Conservation (phyloP, 805 yeast genomes). For the Wickerhamiella bombiphila region DNA sequence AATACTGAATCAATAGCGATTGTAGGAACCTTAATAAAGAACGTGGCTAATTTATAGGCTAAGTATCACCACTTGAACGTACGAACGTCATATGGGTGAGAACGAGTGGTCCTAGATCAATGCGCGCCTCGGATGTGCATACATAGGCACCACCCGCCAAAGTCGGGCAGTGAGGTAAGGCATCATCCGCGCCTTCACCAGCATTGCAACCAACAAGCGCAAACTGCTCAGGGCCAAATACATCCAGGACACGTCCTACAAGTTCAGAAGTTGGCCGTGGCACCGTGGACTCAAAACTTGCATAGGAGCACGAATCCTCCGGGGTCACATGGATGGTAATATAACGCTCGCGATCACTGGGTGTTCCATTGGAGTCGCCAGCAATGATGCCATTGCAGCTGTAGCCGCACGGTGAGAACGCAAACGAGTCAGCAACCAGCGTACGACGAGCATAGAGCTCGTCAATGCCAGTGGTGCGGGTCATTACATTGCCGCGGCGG, state of each 20-base stretch:
- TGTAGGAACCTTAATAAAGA: too few species aligned
- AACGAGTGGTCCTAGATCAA: slow-evolving; percentile 10
- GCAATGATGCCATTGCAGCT: slow-evolving; percentile 66
- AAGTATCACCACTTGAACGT: too few species aligned
- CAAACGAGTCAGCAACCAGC: slow-evolving; percentile 60
- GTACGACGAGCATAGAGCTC: slow-evolving; percentile 31
- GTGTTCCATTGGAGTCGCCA: too few species aligned
- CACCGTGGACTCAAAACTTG: slow-evolving; percentile 85
- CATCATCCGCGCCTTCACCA: slow-evolving; percentile 12
- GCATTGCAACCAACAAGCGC: slow-evolving; percentile 32
- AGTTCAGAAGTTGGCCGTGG: slow-evolving; percentile 36
- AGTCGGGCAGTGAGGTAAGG: slow-evolving; percentile 4
- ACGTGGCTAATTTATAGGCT: too few species aligned
- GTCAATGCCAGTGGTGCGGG: slow-evolving; percentile 49
- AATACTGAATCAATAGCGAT: too few species aligned
- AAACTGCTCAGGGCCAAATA: slow-evolving; percentile 66
- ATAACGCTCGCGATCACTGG: slow-evolving; percentile 36
- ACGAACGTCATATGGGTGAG: slow-evolving; percentile 7
- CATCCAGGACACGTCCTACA: slow-evolving; percentile 40
- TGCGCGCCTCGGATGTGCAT: slow-evolving; percentile 13
- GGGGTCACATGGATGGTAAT: slow-evolving; percentile 91
- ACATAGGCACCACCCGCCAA: slow-evolving; percentile 7
- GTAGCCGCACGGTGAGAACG: slow-evolving; percentile 89
- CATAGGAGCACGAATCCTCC: slow-evolving; percentile 87
- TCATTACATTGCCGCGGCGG: slow-evolving; percentile 53